phyloP scores from a whole-genome alignment of 805 yeast species.

The Danielia reshetovae region DNA sequence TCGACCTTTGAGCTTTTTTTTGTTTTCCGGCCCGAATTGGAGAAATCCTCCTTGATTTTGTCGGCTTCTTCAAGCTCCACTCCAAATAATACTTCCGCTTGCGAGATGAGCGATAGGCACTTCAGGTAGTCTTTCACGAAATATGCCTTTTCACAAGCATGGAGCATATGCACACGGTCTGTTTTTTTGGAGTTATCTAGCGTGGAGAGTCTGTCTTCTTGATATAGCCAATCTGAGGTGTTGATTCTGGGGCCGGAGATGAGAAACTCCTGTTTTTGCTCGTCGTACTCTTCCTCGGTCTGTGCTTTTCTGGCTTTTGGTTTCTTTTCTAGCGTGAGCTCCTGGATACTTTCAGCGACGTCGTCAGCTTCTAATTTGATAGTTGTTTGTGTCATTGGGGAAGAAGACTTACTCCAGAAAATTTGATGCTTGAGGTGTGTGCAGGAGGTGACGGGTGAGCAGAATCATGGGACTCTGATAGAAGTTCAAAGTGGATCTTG shows the following conservation, averaged over 20 bases:
- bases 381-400: too few species aligned
- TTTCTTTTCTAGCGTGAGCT: constrained; percentile 7
- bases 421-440: too few species aligned
- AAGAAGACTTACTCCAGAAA: too few species aligned
- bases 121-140: constrained; percentile 47
- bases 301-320: constrained; percentile 58
- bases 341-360: not conserved
- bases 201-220: constrained; percentile 20
- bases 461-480: too few species aligned
- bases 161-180: constrained; percentile 51
- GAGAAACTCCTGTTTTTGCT: constrained; percentile 50
- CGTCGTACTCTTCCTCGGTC: constrained; percentile 55
- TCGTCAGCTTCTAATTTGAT: too few species aligned
- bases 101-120: constrained; percentile 46
- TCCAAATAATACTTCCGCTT: constrained; percentile 31
- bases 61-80: constrained; percentile 20
- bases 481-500: too few species aligned
- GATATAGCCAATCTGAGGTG: constrained; percentile 41
- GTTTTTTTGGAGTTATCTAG: constrained; percentile 40
- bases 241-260: constrained; percentile 56
- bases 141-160: constrained; percentile 62
- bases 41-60: constrained; percentile 16
- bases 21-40: constrained; percentile 20
- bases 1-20: constrained; percentile 37
- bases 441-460: too few species aligned